These are phyloP conservation scores for Microascus cirrosus DNA, from an alignment of 2,329 filamentous ascomycete genomes.

Conservation along the genomic window DNA sequence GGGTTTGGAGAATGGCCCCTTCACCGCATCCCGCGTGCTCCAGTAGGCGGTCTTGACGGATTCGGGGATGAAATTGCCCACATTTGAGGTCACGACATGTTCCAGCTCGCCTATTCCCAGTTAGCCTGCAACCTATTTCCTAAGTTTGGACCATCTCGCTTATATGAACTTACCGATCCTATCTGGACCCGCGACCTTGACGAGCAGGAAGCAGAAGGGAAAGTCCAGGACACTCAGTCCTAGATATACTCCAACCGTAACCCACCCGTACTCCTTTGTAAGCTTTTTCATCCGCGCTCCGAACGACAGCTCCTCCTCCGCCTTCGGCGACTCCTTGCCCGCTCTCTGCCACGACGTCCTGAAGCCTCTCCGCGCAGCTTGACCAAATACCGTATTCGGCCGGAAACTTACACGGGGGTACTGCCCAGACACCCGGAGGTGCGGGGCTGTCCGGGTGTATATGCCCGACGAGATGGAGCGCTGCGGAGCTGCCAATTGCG, in stretches of 20 bases:
- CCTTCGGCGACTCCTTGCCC: not conserved
- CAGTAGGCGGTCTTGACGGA: conserved; percentile 25
- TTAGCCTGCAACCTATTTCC: not conserved
- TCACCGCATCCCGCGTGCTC: conserved; percentile 31
- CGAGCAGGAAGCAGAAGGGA: conserved; percentile 86
- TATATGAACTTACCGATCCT: conserved; percentile 54
- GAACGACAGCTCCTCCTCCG: conserved; percentile 30
- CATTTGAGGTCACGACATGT: conserved; percentile 51
- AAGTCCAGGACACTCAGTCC: conserved; percentile 78
- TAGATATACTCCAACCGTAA: conserved; percentile 84
- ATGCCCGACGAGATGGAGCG: not conserved
- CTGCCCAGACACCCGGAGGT: not conserved
- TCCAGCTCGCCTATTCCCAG: conserved; percentile 43
- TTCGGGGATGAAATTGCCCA: conserved; percentile 49
- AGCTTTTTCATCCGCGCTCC: conserved; percentile 70
- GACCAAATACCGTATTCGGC: not conserved
- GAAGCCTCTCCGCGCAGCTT: not conserved
- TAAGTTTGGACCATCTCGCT: not conserved
- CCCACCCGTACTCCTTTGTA: conserved; percentile 88
- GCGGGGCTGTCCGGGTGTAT: not conserved
- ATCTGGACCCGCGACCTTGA: conserved; percentile 73
- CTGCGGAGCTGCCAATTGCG: not conserved
- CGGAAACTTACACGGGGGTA: not conserved
- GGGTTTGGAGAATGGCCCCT: conserved; percentile 27
- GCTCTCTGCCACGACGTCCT: not conserved